Evolutionary conservation across 129 eudicot species (phyloP).

Genomic region (Helianthus tuberosus): DNA sequence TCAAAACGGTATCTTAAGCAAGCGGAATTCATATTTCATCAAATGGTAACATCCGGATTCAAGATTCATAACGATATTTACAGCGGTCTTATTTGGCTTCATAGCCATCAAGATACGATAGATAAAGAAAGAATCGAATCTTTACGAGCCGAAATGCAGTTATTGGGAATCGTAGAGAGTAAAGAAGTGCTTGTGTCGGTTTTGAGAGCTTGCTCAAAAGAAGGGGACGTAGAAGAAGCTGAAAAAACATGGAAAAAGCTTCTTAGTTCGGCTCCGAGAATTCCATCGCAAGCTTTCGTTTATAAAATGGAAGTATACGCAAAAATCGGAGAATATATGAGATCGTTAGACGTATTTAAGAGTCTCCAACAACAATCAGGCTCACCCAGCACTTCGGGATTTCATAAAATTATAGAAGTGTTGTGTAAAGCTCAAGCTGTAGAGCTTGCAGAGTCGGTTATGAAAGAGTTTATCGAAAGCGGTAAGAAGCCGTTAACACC

Average conservation of each 20-base stretch:
- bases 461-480: constrained; percentile 71
- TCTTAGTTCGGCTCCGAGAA: constrained; percentile 30
- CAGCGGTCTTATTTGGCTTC: constrained; percentile 95
- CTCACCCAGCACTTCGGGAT: constrained; percentile 46
- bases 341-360: constrained; percentile 72
- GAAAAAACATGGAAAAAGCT: constrained; percentile 79
- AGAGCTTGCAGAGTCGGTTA: constrained; percentile 72
- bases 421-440: constrained; percentile 53
- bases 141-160: constrained; percentile 64
- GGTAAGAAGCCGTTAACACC: constrained; percentile 68
- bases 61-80: constrained; percentile 76
- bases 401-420: constrained; percentile 76
- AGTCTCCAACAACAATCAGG: constrained; percentile 54
- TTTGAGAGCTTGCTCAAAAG: constrained; percentile 82
- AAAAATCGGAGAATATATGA: constrained; percentile 55
- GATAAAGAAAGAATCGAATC: constrained; percentile 68
- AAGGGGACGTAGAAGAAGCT: constrained; percentile 73
- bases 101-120: constrained; percentile 75
- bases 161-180: constrained; percentile 60
- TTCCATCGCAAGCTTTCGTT: constrained; percentile 82
- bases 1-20: constrained; percentile 65
- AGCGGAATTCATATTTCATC: constrained; percentile 82
- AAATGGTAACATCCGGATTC: constrained; percentile 62
- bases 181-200: constrained; percentile 76
- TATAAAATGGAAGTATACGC: constrained; percentile 78